These are phyloP conservation scores for Carex kokanica DNA, from an alignment of 176 grass and related monocot genomes.

Conservation along the genomic window DNA sequence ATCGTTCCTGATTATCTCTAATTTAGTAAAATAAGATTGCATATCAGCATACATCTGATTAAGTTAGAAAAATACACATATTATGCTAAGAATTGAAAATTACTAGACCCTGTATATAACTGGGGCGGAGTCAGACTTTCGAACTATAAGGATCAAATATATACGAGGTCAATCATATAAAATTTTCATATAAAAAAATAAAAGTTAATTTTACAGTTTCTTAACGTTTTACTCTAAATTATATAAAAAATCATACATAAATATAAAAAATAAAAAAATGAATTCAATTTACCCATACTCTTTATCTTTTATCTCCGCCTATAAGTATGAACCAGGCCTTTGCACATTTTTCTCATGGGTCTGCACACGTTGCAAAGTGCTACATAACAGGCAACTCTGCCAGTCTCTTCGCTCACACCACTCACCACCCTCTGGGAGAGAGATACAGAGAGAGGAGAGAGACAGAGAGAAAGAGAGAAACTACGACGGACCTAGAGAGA, in stretches of 20 bases:
- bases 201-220: too few species aligned
- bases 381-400: constrained; percentile 23
- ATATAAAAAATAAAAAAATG: too few species aligned
- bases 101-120: constrained; percentile 10
- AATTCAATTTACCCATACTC: too few species aligned
- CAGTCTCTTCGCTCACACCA: constrained; percentile 19
- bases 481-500: neutral
- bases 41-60: neutral
- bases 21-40: neutral
- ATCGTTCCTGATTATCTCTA: neutral
- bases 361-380: constrained; percentile 27
- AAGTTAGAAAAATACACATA: neutral
- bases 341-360: neutral
- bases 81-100: neutral
- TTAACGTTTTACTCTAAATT: too few species aligned
- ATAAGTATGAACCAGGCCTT: constrained; percentile 16
- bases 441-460: neutral
- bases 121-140: too few species aligned
- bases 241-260: too few species aligned
- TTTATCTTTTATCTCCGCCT: too few species aligned
- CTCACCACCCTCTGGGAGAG: constrained; percentile 8
- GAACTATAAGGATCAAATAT: too few species aligned
- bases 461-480: neutral
- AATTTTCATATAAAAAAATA: too few species aligned
- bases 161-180: too few species aligned